A percentile compares a stretch with the other conserved stretches of the same genome.
These are phyloP conservation scores for Syzygium syzygioides DNA, from an alignment of 441 rosid species.

Conservation along the genomic window DNA sequence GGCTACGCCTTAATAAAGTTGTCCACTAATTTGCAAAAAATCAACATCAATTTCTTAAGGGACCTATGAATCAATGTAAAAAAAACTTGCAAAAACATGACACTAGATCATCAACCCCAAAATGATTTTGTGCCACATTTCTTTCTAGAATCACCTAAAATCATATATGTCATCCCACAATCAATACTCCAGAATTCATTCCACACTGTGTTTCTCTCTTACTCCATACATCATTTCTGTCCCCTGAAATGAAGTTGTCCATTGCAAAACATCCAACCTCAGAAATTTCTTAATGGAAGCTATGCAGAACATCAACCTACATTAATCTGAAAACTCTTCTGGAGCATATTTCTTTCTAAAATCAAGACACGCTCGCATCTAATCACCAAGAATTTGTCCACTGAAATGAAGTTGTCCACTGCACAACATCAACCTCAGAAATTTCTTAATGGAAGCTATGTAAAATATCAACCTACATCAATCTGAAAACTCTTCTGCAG, in stretches of 20 bases:
- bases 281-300: too few relatives aligned
- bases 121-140: neutral
- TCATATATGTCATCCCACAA: neutral
- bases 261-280: too few relatives aligned
- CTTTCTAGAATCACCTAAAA: neutral
- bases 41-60: neutral
- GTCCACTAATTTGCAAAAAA: neutral
- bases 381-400: neutral
- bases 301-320: too few relatives aligned
- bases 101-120: neutral
- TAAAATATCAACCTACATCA: neutral
- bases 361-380: too few relatives aligned
- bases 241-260: too few relatives aligned
- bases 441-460: neutral
- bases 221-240: too few relatives aligned
- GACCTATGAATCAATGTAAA: neutral
- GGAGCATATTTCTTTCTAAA: too few relatives aligned
- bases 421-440: neutral
- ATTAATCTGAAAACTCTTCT: too few relatives aligned
- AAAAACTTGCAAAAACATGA: too few relatives aligned
- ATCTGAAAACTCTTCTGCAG: too few relatives aligned
- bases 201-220: too few relatives aligned
- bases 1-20: neutral
- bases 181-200: too few relatives aligned
- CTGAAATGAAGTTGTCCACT: neutral